phyloP scores from a whole-genome alignment of 179 eudicot species.

The Silene coronaria region DNA sequence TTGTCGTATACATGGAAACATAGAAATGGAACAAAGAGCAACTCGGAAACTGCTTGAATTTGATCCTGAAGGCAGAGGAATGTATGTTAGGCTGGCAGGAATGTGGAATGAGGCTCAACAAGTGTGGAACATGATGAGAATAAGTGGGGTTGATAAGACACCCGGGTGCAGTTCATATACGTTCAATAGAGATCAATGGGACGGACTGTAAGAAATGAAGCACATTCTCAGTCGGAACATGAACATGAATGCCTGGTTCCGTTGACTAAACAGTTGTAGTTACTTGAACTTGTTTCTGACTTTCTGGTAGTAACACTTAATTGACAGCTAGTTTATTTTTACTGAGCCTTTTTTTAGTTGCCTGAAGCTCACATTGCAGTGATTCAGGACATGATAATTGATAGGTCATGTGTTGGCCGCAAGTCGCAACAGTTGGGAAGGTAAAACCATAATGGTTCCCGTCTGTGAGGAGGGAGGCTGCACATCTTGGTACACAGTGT shows the following conservation, averaged over 20 bases:
- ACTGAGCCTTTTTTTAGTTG: too few species aligned
- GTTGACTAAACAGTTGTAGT: slow-evolving; percentile 18
- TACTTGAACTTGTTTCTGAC: too few species aligned
- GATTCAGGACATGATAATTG: too few species aligned
- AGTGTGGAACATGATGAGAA: slow-evolving; percentile 66
- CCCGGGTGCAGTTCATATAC: slow-evolving; percentile 67
- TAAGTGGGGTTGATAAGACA: slow-evolving; percentile 59
- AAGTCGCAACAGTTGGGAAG: too few species aligned
- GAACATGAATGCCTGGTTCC: slow-evolving; percentile 44
- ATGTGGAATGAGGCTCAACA: slow-evolving; percentile 67
- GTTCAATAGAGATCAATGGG: slow-evolving; percentile 55
- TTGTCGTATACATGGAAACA: slow-evolving; percentile 58
- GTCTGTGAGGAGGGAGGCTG: too few species aligned
- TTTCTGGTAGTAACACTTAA: too few species aligned
- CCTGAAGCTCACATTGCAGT: too few species aligned
- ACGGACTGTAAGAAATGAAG: slow-evolving; percentile 57
- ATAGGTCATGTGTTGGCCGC: too few species aligned
- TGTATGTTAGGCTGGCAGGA: slow-evolving; percentile 23
- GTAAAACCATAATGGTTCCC: too few species aligned
- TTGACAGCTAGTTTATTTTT: too few species aligned
- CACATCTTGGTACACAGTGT: too few species aligned
- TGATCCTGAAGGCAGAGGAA: slow-evolving; percentile 39
- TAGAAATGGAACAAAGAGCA: slow-evolving; percentile 73
- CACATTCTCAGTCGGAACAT: slow-evolving; percentile 52
- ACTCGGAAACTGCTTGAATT: slow-evolving; percentile 64